phyloP scores from a whole-genome alignment of 257 asterid species.

The Przewalskia tangutica region DNA sequence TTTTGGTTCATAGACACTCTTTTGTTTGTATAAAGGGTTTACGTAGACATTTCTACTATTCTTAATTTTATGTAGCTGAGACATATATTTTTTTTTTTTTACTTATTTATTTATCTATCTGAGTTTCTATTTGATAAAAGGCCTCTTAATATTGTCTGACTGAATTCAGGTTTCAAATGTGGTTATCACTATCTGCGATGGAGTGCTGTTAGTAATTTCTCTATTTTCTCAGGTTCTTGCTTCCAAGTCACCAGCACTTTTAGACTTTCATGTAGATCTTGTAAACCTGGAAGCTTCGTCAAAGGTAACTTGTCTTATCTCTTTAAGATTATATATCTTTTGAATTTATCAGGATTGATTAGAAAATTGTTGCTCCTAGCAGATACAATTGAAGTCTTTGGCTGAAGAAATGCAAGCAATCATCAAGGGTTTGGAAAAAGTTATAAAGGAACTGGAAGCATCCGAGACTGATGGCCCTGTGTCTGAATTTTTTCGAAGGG shows the following conservation, averaged over 20 bases:
- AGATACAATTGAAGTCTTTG: slow-evolving; percentile 94
- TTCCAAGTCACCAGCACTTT: slow-evolving; percentile 53
- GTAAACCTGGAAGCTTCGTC: slow-evolving; percentile 81
- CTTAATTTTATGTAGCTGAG: neutral
- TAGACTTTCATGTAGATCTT: slow-evolving; percentile 66
- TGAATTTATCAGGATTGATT: slow-evolving; percentile 4
- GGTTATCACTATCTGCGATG: neutral
- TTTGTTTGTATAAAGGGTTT: neutral
- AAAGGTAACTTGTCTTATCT: slow-evolving; percentile 45
- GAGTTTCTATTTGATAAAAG: neutral
- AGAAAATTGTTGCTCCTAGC: slow-evolving; percentile 14
- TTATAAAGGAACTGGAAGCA: slow-evolving; percentile 76
- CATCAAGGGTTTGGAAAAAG: slow-evolving; percentile 87
- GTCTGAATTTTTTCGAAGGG: slow-evolving; percentile 83
- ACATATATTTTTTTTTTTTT: neutral
- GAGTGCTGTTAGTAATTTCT: neutral
- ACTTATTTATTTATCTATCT: neutral
- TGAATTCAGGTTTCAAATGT: neutral
- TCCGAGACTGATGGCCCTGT: slow-evolving; percentile 96
- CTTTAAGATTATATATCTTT: slow-evolving; percentile 1
- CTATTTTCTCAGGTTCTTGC: slow-evolving; percentile 65
- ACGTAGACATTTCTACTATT: neutral
- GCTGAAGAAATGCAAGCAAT: slow-evolving; percentile 99
- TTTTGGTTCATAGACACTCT: neutral
- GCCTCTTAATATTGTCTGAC: neutral